phyloP scores from a whole-genome alignment of 371 early-diverging fungal genomes.

The Mucor irregularis region DNA sequence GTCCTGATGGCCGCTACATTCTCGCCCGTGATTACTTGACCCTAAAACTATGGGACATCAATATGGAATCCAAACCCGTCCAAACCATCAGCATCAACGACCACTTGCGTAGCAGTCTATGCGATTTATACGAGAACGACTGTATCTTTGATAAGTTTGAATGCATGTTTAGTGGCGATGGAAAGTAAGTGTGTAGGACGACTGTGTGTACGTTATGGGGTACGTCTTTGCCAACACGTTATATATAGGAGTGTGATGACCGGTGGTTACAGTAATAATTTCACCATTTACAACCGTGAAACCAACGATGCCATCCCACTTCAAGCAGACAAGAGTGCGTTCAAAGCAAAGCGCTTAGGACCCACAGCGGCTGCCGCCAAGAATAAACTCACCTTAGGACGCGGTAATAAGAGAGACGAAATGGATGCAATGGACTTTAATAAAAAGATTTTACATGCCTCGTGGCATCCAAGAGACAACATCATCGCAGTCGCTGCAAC shows the following conservation, averaged over 20 bases:
- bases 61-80: slow-evolving; percentile 93
- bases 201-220: too few species aligned
- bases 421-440: slow-evolving; percentile 86
- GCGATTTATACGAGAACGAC: slow-evolving; percentile 98
- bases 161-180: slow-evolving; percentile 94
- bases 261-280: slow-evolving; percentile 97
- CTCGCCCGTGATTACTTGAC: slow-evolving; percentile 96
- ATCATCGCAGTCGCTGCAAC: slow-evolving; percentile 96
- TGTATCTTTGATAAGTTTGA: slow-evolving; percentile 99
- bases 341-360: slow-evolving; percentile 88
- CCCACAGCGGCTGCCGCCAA: too few species aligned
- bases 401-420: slow-evolving; percentile 71
- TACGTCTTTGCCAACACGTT: neutral
- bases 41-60: slow-evolving; percentile 97
- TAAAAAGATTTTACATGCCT: slow-evolving; percentile 96
- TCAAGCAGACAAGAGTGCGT: slow-evolving; percentile 97
- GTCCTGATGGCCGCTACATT: slow-evolving; percentile 94
- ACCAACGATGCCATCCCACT: slow-evolving; percentile 81
- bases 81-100: slow-evolving; percentile 95
- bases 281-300: slow-evolving; percentile 84
- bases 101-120: slow-evolving; percentile 88
- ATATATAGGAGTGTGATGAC: slow-evolving; percentile 75
- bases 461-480: slow-evolving; percentile 97
- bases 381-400: slow-evolving; percentile 50
- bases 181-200: slow-evolving; percentile 45